Base-by-base conservation (phyloP, 257 asterid species). In the Ballota nigra region DNA sequence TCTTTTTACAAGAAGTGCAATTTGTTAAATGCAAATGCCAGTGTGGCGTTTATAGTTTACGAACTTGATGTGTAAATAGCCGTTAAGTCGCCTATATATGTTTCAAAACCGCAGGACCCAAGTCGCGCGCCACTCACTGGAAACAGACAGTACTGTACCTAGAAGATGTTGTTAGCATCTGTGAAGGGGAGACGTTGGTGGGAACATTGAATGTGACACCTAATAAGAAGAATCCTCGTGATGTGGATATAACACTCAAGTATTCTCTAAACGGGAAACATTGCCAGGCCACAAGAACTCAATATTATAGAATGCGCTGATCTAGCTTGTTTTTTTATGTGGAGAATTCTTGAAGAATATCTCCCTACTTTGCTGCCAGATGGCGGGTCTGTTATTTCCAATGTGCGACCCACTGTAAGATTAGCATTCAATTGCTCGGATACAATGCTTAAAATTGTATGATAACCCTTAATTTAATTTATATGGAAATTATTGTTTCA, bases 151-250 rank as follows among this genome's bases (percentile, higher is more conserved):
- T 95, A 10, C 87, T 95, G 0, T 92, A 95, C 91, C 91, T 95
- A 9, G 99, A 95, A 80, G 98, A 95, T 19, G 96, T 87, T 80
- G 70, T 95, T 36, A 86, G 92, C 13, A 70, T 95, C 38, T 92
- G 98, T 76, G 73, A 88, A 81, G 99, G 98, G 73, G 99, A 95
- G 84, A 72, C 94, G 5, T 41, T 95, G 55, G 63, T 31, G 0
- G 98, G 99, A 29, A 82, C 81, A 73, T 52, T 95, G 86, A 83
- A 90, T 0, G 97, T 95, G 69, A 78, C 96, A 16, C 96, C 87
- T 36, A 95, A 95, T 80, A 86, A 92, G 92, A 92, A 89, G 81
- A 95, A 95, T 70, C 97, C 96, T 12, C 97, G 98, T 4, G 99
- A 95, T 71, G 89, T 95, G 59, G 99, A 95, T 82, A 95, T 92